These are phyloP conservation scores for Linum tenue DNA, from an alignment of 345 rosid genomes.

Conservation along the genomic window DNA sequence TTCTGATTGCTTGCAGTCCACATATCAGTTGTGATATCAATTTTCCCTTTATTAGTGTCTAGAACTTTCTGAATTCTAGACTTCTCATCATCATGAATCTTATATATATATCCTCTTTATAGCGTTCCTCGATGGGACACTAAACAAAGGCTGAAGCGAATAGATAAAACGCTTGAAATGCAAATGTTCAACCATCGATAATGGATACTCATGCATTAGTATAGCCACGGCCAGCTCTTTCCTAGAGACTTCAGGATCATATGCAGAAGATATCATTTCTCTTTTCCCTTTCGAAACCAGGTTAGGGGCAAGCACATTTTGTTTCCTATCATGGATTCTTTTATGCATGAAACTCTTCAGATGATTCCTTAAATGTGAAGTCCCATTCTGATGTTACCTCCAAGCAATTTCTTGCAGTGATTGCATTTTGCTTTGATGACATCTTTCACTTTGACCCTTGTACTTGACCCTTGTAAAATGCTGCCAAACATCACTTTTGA, in stretches of 20 bases:
- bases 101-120: neutral
- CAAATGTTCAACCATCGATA: neutral
- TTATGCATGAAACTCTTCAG: neutral
- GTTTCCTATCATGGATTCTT: neutral
- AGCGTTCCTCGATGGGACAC: neutral
- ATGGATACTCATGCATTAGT: neutral
- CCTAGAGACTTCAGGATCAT: neutral
- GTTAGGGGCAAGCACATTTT: neutral
- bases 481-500: too few relatives aligned
- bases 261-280: neutral
- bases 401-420: too few relatives aligned
- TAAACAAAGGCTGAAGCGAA: neutral
- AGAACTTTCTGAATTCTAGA: too few relatives aligned
- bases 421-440: too few relatives aligned
- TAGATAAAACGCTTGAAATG: neutral
- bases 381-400: neutral
- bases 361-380: neutral
- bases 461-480: too few relatives aligned
- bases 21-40: too few relatives aligned
- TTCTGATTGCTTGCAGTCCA: too few relatives aligned
- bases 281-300: neutral
- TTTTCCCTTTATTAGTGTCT: too few relatives aligned
- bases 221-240: neutral
- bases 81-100: neutral
- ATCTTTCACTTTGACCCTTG: too few relatives aligned